These are phyloP conservation scores for Dictyostelium intermedium DNA, from an alignment of 78 protist genomes.

Conservation along the genomic window DNA sequence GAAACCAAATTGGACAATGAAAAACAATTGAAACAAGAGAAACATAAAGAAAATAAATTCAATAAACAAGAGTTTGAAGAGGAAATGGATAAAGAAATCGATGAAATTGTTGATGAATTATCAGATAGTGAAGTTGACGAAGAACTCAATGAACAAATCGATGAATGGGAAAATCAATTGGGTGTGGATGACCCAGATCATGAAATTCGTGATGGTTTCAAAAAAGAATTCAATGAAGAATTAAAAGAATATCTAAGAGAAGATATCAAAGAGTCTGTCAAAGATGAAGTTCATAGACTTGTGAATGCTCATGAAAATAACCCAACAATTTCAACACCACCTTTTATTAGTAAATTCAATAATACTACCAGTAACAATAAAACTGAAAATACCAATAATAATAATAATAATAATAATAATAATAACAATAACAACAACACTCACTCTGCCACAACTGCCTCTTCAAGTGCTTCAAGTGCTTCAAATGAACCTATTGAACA, in stretches of 20 bases:
- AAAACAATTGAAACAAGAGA: not conserved
- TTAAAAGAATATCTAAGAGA: not conserved
- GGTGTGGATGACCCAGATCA: not conserved
- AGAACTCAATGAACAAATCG: not conserved
- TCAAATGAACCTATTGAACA: not conserved
- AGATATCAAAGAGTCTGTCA: not conserved
- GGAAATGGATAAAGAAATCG: not conserved
- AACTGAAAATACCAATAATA: no score
- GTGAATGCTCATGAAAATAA: not conserved
- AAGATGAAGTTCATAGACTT: not conserved
- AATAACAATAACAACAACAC: not conserved
- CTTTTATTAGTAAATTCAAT: not conserved
- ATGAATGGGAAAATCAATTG: not conserved
- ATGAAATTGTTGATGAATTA: not conserved
- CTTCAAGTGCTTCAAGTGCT: not conserved
- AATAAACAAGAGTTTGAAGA: not conserved
- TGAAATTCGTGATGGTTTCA: not conserved
- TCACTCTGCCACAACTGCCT: not conserved
- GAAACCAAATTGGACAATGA: not conserved
- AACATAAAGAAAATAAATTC: not conserved
- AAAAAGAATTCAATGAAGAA: not conserved
- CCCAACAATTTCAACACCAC: not conserved
- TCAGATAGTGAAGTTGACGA: not conserved
- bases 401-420: not conserved
- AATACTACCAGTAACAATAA: not conserved